Base-by-base conservation (phyloP, 306 rosid genomes). In the Vicia sativa region DNA sequence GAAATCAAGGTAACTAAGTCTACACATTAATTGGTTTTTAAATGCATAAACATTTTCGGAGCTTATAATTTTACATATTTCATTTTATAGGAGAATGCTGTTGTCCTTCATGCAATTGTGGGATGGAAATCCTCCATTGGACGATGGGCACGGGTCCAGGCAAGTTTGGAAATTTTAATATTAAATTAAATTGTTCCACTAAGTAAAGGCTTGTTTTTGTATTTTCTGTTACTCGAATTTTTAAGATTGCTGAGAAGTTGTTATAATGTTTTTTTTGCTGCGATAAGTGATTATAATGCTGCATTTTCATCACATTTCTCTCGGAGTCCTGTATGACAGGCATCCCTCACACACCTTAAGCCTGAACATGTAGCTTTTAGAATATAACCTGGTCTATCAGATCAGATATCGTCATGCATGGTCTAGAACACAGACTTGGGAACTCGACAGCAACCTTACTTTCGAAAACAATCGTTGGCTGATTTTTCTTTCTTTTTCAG, bases 91-190 rank as follows among this genome's bases (percentile, higher is more conserved):
- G 99, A 90, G 49, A 93, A 90, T 68, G 97, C 96, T 2, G 90
- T 90, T 54, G 90, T 88, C 18, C 78, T 82, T 72, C 92, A 90
- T 74, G 84, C 99, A 57, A 93, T 93, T 82, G 85, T 93, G 66
- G 97, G 99, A 64, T 93, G 99, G 99, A 93, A 93, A 80, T 90
- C 97, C 37, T 79, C 95, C 18, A 68, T 90, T 57, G 99, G 99
- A 57, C 81, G 79, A 78, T 90, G 99, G 99, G 84, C 99, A 6
- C 88, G 90, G 7, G 90, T 87, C 64, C 97, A 93, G 96, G 98
- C 77, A 86, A 80, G 93, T 77, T 77, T 39, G 25, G 4, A 78
- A 57, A 63, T 44, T 63, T 45, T 43, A 34, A 42, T 49, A 35
- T 10, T 60, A 3, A 66, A 39, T 16, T 62, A 16, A 38, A 49